Evolutionary conservation across 2,329 filamentous ascomycete species (phyloP).

Genomic region (Neofusicoccum cordaticola): DNA sequence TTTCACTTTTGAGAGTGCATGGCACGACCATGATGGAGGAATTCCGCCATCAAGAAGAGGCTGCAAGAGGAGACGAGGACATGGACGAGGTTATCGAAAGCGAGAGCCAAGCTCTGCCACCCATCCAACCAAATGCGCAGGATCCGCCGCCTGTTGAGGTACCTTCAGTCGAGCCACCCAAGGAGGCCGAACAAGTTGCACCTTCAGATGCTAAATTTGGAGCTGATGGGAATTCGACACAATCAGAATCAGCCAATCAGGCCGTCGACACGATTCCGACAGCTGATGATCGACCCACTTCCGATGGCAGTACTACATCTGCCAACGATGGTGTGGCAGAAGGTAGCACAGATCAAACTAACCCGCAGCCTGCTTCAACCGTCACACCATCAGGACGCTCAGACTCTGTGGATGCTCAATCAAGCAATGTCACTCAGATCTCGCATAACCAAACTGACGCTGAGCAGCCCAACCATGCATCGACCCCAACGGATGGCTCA

Average conservation of each 20-base stretch:
- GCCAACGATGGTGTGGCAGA: not conserved
- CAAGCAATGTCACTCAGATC: not conserved
- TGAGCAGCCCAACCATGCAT: slow-evolving; percentile 8
- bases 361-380: not conserved
- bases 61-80: slow-evolving; percentile 54
- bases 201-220: not conserved
- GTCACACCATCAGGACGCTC: slow-evolving; percentile 1
- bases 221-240: not conserved
- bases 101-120: slow-evolving; percentile 21
- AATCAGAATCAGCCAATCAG: not conserved
- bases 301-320: not conserved
- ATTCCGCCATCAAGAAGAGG: slow-evolving; percentile 81
- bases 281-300: slow-evolving; percentile 5
- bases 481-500: not conserved
- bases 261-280: not conserved
- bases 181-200: slow-evolving; percentile 18
- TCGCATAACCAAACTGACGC: slow-evolving; percentile 10
- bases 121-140: slow-evolving; percentile 5
- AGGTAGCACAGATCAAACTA: slow-evolving; percentile 12
- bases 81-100: slow-evolving; percentile 54
- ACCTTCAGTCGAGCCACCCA: not conserved
- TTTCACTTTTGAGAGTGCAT: slow-evolving; percentile 87
- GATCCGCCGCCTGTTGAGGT: not conserved
- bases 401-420: not conserved
- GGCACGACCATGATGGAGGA: slow-evolving; percentile 94